Base-by-base conservation (phyloP, 2,329 filamentous ascomycete species). In the Colletotrichum sp. region DNA sequence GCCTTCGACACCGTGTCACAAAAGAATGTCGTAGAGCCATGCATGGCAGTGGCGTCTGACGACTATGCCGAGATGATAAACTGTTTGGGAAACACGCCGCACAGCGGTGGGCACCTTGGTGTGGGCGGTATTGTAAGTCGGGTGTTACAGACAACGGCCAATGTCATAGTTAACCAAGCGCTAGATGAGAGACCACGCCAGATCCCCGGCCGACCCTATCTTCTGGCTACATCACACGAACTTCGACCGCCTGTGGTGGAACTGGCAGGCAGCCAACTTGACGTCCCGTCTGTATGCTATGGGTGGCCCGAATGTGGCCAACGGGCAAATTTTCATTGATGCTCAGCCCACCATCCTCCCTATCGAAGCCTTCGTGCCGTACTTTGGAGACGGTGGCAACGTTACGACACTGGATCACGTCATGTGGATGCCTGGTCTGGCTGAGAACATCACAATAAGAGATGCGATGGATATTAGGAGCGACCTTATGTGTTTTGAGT, bases 251-350 rank as follows among this genome's bases (percentile, higher is more conserved):
- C 28, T 73, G 4, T 73, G 64, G 65, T 70, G 66, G 57, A 57
- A 69, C 7, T 70, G 71, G 65, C 71, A 70, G 36, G n/a, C 39
- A 6, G 34, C 30, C n/a, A 75, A 79, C 28, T 76, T 75, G 13
- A 60, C 52, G 12, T 12, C 48, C 5, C 32, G 70, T 4, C 15
- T 72, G 15, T 60, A 60, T 44, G 70, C 70, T 8, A 72, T 67
- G 69, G 62, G 69, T 13, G 69, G 65, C 4, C 65, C 65, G 8
- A 72, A 72, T 24, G 70, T 72, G 15, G 70, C 70, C 1, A 39
- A 32, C 6, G 48, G 62, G 2, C 52, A 59, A 3, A 44, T 72
- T 28, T 66, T 72, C 16, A 66, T 72, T 8, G 34, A 39, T n/a
- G 52, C 48, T 16, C 70, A 72, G 52, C 70, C 70, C 18, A 3